phyloP scores from a whole-genome alignment of 768 basidiomycete species.

The Myochromella boudieri region DNA sequence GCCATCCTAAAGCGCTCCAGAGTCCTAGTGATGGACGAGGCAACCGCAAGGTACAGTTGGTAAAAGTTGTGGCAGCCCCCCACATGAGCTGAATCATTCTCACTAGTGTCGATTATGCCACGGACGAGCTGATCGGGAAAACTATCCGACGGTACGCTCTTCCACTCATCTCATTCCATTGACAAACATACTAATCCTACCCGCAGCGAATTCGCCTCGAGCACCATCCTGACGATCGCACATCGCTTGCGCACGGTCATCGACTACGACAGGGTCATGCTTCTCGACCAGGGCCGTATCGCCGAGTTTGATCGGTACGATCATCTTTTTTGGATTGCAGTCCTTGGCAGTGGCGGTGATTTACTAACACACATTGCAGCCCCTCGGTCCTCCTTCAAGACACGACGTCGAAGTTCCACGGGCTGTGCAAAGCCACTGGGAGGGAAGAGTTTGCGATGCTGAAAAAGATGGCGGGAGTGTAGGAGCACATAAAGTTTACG shows the following conservation, averaged over 20 bases:
- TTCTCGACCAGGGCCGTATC: constrained; percentile 77
- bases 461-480: constrained; percentile 62
- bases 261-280: constrained; percentile 81
- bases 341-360: background rate
- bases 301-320: constrained; percentile 69
- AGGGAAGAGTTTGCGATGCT: constrained; percentile 67
- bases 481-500: too few relatives aligned
- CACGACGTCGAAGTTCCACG: constrained; percentile 59
- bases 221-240: constrained; percentile 82
- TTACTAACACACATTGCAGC: constrained; percentile 27
- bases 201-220: constrained; percentile 70
- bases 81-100: constrained; percentile 3
- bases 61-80: constrained; percentile 2
- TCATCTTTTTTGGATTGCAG: background rate
- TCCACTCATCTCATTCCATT: background rate
- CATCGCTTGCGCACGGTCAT: constrained; percentile 79
- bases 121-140: constrained; percentile 83
- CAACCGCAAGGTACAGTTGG: constrained; percentile 58
- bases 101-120: constrained; percentile 83
- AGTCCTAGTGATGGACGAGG: constrained; percentile 83
- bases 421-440: constrained; percentile 73
- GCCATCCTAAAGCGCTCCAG: constrained; percentile 76
- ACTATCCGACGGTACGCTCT: constrained; percentile 72
- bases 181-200: background rate
- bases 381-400: constrained; percentile 58